Percentiles rank a stretch among this genome's conserved stretches.
phyloP scores from a whole-genome alignment of 169 alveolate genomes.

The Eimeria sp. region DNA sequence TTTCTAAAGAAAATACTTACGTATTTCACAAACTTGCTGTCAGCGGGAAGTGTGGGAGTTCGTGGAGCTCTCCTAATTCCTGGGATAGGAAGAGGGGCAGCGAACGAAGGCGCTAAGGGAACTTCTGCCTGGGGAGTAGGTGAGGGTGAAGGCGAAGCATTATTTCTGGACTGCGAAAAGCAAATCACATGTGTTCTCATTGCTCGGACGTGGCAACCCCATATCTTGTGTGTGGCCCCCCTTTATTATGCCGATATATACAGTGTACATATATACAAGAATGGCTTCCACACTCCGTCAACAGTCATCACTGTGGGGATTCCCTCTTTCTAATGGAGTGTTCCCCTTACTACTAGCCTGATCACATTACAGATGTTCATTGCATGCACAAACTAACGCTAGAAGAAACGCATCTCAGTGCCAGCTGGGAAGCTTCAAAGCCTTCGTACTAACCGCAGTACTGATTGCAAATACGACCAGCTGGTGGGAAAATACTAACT shows the following conservation, averaged over 20 bases:
- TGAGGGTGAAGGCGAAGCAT: background rate
- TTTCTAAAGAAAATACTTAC: background rate
- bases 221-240: background rate
- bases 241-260: background rate
- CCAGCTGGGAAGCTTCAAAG: background rate
- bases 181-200: background rate
- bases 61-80: constrained; percentile 74
- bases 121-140: background rate
- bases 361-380: background rate
- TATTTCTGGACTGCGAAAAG: background rate
- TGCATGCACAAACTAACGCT: background rate
- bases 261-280: background rate
- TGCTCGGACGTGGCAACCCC: background rate
- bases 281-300: too few species aligned
- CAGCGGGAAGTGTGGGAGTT: constrained; percentile 67
- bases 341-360: too few species aligned
- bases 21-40: constrained; percentile 33
- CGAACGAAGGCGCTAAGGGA: constrained; percentile 54
- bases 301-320: background rate
- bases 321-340: too few species aligned
- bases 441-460: background rate
- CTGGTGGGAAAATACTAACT: background rate
- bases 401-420: background rate
- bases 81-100: constrained; percentile 55
- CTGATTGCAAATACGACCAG: background rate